Evolutionary conservation across 2,329 filamentous ascomycete genomes (phyloP), one percentile per base, ranked within the genome.

Genomic region (Colletotrichum sp.): DNA sequence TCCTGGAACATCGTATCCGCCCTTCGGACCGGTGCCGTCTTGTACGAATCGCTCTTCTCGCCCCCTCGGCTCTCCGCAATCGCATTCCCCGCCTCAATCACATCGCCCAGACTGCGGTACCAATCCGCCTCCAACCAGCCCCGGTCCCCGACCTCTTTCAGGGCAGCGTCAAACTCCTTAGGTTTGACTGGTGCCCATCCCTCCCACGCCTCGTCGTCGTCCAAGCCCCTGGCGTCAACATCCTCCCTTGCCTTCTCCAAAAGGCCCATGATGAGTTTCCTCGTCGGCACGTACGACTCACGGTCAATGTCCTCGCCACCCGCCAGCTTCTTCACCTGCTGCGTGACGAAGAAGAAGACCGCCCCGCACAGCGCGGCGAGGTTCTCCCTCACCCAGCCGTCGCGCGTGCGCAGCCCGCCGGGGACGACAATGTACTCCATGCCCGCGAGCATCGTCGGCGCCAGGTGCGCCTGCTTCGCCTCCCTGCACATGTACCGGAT

Each of bases 1-100:
- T 93, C 92, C 83, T 96, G 94, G 79, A 96, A 91, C 94, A 96
- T 96, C 4, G 92, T 94, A 77, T 92, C 91, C 10, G 88, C 85
- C 72, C 88, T 83, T 83, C 92, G 84, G 32, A 88, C 81, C 72
- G 88, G 85, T 12, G 57, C 68, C 48, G 85, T 81, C 75, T 83
- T 86, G 76, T 57, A 80, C 84, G 12, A 13, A 18, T 79, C 79
- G 28, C 79, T 72, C 62, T 77, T 78, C 34, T 84, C 84, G 13
- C n/a, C 68, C 8, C 26, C 16, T 3, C 68, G 74, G 24, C 74
- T 76, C 8, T 74, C 65, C 8, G 64, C 65, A 18, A 76, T 76
- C 15, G 34, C 52, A 15, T 65, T 32, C 60, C 76, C 84, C 15
- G 80, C 83, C 74, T 69, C 83, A 39, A 87, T 84, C 36, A 93